A percentile compares a stretch with the other conserved stretches of the same genome.
Evolutionary conservation across 2,329 filamentous ascomycete species (phyloP).

Genomic region (Clathrospora elynae): DNA sequence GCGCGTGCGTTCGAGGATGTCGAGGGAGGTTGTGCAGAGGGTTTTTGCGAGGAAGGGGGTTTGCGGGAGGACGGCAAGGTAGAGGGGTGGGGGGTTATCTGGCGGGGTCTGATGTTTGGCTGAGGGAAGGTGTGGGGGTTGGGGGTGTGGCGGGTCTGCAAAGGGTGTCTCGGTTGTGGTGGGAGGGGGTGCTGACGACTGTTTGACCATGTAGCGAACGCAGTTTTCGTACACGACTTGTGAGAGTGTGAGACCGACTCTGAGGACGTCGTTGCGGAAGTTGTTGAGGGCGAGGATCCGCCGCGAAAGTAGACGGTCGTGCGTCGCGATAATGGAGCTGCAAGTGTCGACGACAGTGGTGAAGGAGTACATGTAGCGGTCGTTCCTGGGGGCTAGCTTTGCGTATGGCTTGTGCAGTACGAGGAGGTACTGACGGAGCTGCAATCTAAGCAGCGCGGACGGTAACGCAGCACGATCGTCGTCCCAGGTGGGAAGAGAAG

Average conservation of each 20-base stretch:
- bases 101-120: constrained; percentile 7
- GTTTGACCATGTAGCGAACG: constrained; percentile 9
- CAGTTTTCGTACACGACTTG: constrained; percentile 38
- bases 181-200: constrained; percentile 6
- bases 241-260: constrained; percentile 34
- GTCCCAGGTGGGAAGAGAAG: constrained; percentile 33
- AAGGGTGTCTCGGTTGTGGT: constrained; percentile 10
- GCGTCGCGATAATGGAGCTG: constrained; percentile 30
- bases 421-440: constrained; percentile 43
- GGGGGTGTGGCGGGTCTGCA: constrained; percentile 6
- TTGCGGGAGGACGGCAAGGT: constrained; percentile 28
- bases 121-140: constrained; percentile 7
- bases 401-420: constrained; percentile 45
- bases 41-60: constrained; percentile 35
- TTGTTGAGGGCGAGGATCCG: constrained; percentile 32
- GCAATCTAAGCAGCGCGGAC: constrained; percentile 36
- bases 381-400: constrained; percentile 28
- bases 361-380: constrained; percentile 41
- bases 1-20: constrained; percentile 38
- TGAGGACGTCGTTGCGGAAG: constrained; percentile 39
- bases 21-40: constrained; percentile 33
- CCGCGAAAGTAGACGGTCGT: constrained; percentile 29
- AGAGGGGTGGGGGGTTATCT: constrained; percentile 7
- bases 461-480: constrained; percentile 23
- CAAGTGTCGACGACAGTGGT: constrained; percentile 37